Evolutionary conservation across 768 basidiomycete genomes (phyloP), one percentile per base, ranked within the genome.

Genomic region (Neoboletus subvelutipes): DNA sequence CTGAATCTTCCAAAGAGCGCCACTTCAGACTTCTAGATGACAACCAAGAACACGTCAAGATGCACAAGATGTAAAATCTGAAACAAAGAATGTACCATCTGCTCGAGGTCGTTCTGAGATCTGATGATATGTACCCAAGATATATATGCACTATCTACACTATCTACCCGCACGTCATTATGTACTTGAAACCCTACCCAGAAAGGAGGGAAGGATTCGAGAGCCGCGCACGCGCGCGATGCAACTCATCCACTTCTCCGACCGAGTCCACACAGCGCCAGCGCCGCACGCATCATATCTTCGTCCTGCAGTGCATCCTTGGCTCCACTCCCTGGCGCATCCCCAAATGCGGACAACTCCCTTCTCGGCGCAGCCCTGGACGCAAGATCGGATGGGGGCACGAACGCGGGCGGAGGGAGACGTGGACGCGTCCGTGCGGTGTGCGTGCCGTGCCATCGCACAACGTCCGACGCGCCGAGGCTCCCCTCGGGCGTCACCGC

Each of bases 271-370:
- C 86, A 88, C 20, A 89, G 71, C 42, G 82, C 83, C 40, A 87
- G 73, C 28, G 87, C 87, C 24, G 86, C 87, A 58, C 80, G 81
- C 83, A 89, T 85, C 72, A 83, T 82, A 54, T 86, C 86, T 34
- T 86, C 82, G 67, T 87, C 84, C 45, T 80, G 77, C 65, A 57
- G 59, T 8, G 8, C 55, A 24, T 57, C 58, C 57, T 71, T 65
- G 26, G 24, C 47, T 17, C 50, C 43, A 12, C 36, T 33, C 37
- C 39, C 36, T 8, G 8, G 26, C 10, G 2, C 46, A 5, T 50
- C 53, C 12, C 18, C 39, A 29, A 46, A 29, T 29, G 34, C 8
- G 20, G 43, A 17, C 56, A 55, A 56, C 42, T 34, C 31, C 8
- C 8, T 20, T 24, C 22, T 22, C 17, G 22, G 22, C 10, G 48